Evolutionary conservation across 2,329 filamentous ascomycete species (phyloP), one percentile per base, ranked within the genome.

Genomic region (Aureobasidium uvarum): DNA sequence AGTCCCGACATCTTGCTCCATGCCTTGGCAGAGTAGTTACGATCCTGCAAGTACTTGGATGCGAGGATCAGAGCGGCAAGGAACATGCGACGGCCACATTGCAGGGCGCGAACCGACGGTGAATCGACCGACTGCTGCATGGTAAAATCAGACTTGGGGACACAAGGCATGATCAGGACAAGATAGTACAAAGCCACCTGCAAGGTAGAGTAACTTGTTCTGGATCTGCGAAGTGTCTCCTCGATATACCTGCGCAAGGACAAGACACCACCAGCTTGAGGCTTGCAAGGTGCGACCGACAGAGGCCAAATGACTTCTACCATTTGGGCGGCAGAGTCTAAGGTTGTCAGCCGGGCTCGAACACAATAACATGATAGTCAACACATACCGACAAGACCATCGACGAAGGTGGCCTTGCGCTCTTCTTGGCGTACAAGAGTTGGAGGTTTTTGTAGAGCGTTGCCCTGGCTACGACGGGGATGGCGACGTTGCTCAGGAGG

Each of bases 1-100:
- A 99, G 83, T n/a, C 95, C 95, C 20, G 95, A 98, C 71, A 99
- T 99, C 82, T 96, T 98, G 78, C 94, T 98, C 95, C 95, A 99
- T 48, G 95, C 95, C 65, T 94, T 89, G 56, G 95, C 92, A 16
- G 95, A 98, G 79, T 96, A 99, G 79, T 98, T 99, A 71, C 94
- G 89, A 76, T 99, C 95, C 78, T 99, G 95, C 54, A 99, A 82
- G 76, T 98, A 99, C 81, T 99, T 99, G 41, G 95, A 98, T 1
- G 95, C 95, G 65, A 99, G 83, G 70, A 99, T 98, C 67, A 99
- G 83, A 55, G 94, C 93, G 13, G 95, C 89, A 63, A 99, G 84
- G 76, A 99, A 98, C 94, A 98, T 98, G 73, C 95, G 92, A 68
- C 95, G 90, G 64, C 95, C 95, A 77, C 95, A 98, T 78, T 96